Base-by-base conservation (phyloP, 164 flowering plant genomes). In the Liquidambar formosana region DNA sequence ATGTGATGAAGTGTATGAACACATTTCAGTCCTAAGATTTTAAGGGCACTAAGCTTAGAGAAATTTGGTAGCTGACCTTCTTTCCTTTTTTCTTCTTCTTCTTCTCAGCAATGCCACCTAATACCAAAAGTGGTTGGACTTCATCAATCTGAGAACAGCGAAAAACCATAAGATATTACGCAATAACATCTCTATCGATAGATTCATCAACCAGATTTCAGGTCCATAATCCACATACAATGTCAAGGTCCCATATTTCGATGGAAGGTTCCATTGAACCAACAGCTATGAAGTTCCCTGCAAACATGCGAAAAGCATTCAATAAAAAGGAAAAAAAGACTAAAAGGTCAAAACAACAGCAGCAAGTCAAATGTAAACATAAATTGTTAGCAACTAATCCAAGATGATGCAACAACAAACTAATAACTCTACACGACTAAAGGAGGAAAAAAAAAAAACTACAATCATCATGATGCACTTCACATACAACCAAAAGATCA, bases 191-290 rank as follows among this genome's bases (percentile, higher is more conserved):
- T 53, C 48, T 3, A 58, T 11, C 11, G 63, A 60, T 28, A 54
- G 21, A 16, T 47, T 47, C 8, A 54, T 69, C 14, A 64, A 47
- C 18, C 15, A 46, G 19, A 27, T n/a, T 5, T 9, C 19, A 43
- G 18, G 52, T 61, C 25, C 27, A 33, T 14, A 64, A 68, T 23
- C 23, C 4, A 80, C 97, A 61, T 86, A 92, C 97, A 72, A 88
- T 78, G 75, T 93, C 97, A 67, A 95, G 96, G 76, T 95, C 97
- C 97, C 99, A 93, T 76, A 95, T 91, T 73, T 95, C 99, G 65
- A 95, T 95, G 27, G 91, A 77, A 63, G 96, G 97, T 57, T 90
- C 99, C 97, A 93, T 93, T 59, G 97, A 87, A 57, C 97, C 97
- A 18, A 93, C 89, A 67, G 93, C 91, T 19, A 88, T 65, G 51